A percentile compares a stretch with the other conserved stretches of the same genome.
Conservation (phyloP, 2,329 filamentous ascomycete species). For the Fusarium brevicatenulatum region DNA sequence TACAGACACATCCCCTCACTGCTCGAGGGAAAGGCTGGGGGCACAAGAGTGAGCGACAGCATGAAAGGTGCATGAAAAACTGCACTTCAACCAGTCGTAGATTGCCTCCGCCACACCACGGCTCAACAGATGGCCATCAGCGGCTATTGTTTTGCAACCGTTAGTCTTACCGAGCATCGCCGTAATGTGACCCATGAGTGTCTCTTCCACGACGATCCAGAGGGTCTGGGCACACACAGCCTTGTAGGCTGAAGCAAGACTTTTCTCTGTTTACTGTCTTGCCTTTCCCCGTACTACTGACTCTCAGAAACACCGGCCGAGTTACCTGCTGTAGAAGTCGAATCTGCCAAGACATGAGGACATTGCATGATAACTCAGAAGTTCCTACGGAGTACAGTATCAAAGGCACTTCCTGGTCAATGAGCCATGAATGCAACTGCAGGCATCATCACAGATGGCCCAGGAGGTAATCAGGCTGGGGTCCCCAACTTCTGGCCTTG, state of each 20-base stretch:
- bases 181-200: slow-evolving; percentile 8
- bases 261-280: slow-evolving; percentile 9
- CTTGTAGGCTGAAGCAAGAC: slow-evolving; percentile 4
- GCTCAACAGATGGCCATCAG: slow-evolving; percentile 7
- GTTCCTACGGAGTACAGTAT: neutral
- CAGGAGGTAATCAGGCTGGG: slow-evolving; percentile 12
- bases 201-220: neutral
- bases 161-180: slow-evolving; percentile 9
- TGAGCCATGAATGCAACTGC: slow-evolving; percentile 14
- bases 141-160: slow-evolving; percentile 7
- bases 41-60: slow-evolving; percentile 1
- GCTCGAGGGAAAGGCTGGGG: neutral
- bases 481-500: slow-evolving; percentile 33
- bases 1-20: neutral
- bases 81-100: neutral
- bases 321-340: neutral
- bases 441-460: slow-evolving; percentile 3
- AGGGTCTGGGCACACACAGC: slow-evolving; percentile 1
- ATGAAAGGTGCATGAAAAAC: slow-evolving; percentile 8
- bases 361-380: slow-evolving; percentile 1
- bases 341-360: slow-evolving; percentile 1
- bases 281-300: neutral
- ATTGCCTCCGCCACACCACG: slow-evolving; percentile 19
- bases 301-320: neutral
- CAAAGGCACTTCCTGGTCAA: neutral